Evolutionary conservation across 73 alveolate species (phyloP).

Genomic region (Tetrahymena malaccensis): DNA sequence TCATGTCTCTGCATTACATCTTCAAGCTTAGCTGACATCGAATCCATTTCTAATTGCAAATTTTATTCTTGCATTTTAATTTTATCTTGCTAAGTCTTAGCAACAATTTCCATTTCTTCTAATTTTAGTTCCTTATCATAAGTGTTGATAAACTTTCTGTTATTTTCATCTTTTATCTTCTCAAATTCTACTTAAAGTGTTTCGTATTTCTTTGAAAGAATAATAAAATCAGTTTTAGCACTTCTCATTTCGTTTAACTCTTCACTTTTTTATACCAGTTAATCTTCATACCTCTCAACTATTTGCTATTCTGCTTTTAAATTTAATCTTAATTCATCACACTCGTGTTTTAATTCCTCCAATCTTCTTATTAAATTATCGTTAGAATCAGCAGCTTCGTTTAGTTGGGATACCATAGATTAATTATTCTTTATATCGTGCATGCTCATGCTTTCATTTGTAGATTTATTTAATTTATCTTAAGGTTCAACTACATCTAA

Average conservation of each 20-base stretch:
- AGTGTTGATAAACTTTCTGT: neutral
- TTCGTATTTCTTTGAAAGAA: slow-evolving; percentile 29
- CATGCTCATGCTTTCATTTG: neutral
- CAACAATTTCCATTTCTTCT: neutral
- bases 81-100: neutral
- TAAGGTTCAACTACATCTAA: neutral
- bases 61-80: neutral
- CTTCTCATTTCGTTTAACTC: slow-evolving; percentile 9
- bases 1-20: neutral
- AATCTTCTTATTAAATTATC: neutral
- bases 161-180: neutral
- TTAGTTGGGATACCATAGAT: neutral
- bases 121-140: slow-evolving; percentile 11
- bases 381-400: neutral
- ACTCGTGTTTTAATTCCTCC: slow-evolving; percentile 3
- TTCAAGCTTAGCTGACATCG: neutral
- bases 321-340: neutral
- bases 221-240: neutral
- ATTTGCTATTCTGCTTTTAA: neutral
- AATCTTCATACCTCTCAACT: neutral
- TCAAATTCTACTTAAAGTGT: slow-evolving; percentile 1
- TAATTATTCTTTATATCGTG: neutral
- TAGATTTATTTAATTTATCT: neutral
- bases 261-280: slow-evolving; percentile 16
- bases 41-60: slow-evolving; percentile 19